Evolutionary conservation across 805 yeast species (phyloP), one percentile per base, ranked within the genome.

Genomic region (Starmerella lactis-condensi): DNA sequence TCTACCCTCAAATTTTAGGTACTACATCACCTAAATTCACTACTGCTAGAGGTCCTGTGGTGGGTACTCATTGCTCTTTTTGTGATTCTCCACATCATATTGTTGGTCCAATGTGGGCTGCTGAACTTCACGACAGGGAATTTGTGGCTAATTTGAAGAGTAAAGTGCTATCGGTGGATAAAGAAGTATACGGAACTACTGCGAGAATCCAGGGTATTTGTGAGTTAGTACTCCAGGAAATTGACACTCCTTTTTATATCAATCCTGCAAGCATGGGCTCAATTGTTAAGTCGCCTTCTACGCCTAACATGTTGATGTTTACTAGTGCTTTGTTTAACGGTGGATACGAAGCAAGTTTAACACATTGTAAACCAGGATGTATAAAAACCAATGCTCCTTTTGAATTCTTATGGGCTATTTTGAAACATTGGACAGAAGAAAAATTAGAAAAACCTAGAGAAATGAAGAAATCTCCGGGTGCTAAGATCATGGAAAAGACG

Each of bases 81-180:
- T 89, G 98, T 57, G 72, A 66, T 1, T 63, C 60, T 36, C 63
- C 68, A 2, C 67, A 68, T 51, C 92, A 78, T 49, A 50, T 89
- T 22, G 82, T 85, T 6, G 99, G 99, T 4, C 99, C 99, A 37
- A 77, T 89, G 93, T 89, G 93, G 77, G 82, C 72, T 8, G 92
- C 82, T 0, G 60, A 64, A 5, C 53, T 89, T 35, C 96, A 85
- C 47, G 65, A 75, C 47, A 49, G 52, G 17, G 68, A 64, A 13
- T 89, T 85, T 45, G 60, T 85, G 26, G 60, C 67, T 17, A 66
- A 60, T 41, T 62, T 83, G 28, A 60, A 79, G 33, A 58, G 62
- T n/a, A 54, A 70, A 40, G 65, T 72, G 46, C 47, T 52, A 17
- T 56, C 48, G 2, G 62, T 70, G 15, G 69, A 64, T 33, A 61